Base-by-base conservation (phyloP, 805 yeast genomes). In the Danielozyma ontarioensis region DNA sequence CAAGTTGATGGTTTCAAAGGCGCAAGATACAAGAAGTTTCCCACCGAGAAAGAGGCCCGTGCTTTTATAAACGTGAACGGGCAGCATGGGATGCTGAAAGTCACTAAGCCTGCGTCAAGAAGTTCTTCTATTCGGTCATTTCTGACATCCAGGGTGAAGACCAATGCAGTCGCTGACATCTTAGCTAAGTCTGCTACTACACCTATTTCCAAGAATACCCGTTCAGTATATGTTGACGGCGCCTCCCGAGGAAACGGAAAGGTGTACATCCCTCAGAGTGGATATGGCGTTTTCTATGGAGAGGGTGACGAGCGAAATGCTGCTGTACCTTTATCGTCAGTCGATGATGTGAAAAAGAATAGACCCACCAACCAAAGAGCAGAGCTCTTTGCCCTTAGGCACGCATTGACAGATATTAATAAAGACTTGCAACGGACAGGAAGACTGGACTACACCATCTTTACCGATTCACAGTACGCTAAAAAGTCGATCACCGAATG, bases 211-310 rank as follows among this genome's bases (percentile, higher is more conserved):
- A n/a, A n/a, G n/a, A 10, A 19, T 19, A 19, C 22, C 8, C 6
- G 10, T 6, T 6, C 6, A 19, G 22, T 19, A 10, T 88, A 74
- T 48, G 80, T 86, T 14, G 97, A 88, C 55, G 97, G 96, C 0
- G 83, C 95, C 0, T 66, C 80, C 0, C 59, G 78, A 7, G 70
- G 74, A 4, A 81, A 82, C 45, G 88, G 87, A 1, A 59, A 48
- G 14, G 29, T 32, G 0, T 63, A 71, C 1, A 36, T 45, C 3
- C 51, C 53, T 3, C 40, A 43, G 10, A 78, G 81, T 0, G 96
- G 97, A 0, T 78, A 73, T 47, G 97, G 96, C 16, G 83, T 83
- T 0, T 86, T 62, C 51, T 85, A 71, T 52, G 89, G 87, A 0
- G 59, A 44, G 0, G 48, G 55, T 23, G 82, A 79, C 46, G 37